phyloP scores from a whole-genome alignment of 2,329 filamentous ascomycete genomes.

The Fusarium hostae region DNA sequence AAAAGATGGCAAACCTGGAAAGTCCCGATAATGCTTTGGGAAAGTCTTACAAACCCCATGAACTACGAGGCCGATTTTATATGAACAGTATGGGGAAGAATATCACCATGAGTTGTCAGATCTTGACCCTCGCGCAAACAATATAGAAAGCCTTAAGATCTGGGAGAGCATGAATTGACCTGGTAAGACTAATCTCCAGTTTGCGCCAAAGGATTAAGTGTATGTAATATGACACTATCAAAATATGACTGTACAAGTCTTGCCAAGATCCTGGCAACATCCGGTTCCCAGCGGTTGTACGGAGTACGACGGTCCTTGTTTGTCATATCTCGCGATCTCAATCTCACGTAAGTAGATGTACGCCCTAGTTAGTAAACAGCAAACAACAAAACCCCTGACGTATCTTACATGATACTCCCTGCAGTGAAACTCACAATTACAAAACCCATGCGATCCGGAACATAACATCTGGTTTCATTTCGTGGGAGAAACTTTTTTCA shows the following conservation, averaged over 20 bases:
- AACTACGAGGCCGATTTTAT: neutral
- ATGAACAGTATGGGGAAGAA: neutral
- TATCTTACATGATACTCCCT: neutral
- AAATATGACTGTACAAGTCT: neutral
- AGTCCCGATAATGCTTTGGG: neutral
- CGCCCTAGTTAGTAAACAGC: neutral
- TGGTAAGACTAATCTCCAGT: neutral
- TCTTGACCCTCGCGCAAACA: neutral
- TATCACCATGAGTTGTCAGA: neutral
- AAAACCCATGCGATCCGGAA: neutral
- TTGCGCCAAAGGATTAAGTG: neutral
- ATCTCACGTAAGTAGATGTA: constrained; percentile 7
- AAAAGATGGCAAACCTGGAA: neutral
- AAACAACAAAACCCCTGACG: neutral
- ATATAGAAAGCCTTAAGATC: neutral
- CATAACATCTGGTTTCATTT: neutral
- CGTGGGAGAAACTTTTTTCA: neutral
- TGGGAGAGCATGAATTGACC: neutral
- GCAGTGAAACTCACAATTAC: constrained; percentile 10
- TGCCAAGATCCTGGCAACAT: neutral
- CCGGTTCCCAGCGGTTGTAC: neutral
- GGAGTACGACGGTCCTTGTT: neutral
- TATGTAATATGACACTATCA: neutral
- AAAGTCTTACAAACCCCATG: neutral
- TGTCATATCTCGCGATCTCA: neutral